A percentile compares a stretch with the other conserved stretches of the same genome.
Conservation (phyloP, 2,329 filamentous ascomycete species). For the Allantophomopsis lycopodina region DNA sequence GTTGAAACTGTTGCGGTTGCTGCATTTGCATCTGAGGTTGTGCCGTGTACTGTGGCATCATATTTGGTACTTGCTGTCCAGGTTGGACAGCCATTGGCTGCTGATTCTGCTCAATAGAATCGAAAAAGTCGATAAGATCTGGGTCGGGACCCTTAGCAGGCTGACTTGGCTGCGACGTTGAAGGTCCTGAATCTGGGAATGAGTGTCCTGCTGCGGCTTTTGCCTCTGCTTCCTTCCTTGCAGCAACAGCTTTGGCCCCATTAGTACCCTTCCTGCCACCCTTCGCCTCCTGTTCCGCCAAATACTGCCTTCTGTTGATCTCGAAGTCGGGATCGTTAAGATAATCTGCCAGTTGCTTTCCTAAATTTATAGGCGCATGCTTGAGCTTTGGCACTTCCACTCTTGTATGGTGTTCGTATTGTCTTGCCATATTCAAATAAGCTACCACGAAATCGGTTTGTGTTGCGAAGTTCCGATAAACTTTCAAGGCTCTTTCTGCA, state of each 20-base stretch:
- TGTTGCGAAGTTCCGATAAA: slow-evolving; percentile 83
- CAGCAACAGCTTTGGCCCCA: slow-evolving; percentile 27
- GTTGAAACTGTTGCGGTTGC: slow-evolving; percentile 23
- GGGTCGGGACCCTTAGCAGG: slow-evolving; percentile 50
- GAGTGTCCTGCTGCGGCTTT: slow-evolving; percentile 7
- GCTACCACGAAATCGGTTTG: slow-evolving; percentile 90
- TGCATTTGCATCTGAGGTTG: slow-evolving; percentile 15
- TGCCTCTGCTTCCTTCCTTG: slow-evolving; percentile 15
- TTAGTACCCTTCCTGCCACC: slow-evolving; percentile 18
- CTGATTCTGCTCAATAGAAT: slow-evolving; percentile 82
- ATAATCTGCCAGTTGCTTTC: slow-evolving; percentile 85
- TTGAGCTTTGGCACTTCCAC: slow-evolving; percentile 95
- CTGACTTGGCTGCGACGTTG: slow-evolving; percentile 22
- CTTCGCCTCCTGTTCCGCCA: slow-evolving; percentile 73
- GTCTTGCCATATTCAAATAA: slow-evolving; percentile 74
- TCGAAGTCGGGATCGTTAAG: slow-evolving; percentile 92
- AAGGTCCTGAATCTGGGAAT: slow-evolving; percentile 15
- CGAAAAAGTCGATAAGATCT: slow-evolving; percentile 90
- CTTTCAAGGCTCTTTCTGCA: slow-evolving; percentile 78
- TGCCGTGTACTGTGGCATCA: slow-evolving; percentile 14
- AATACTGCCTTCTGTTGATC: slow-evolving; percentile 78
- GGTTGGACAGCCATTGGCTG: slow-evolving; percentile 46
- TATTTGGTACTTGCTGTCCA: slow-evolving; percentile 18
- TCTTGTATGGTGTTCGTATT: slow-evolving; percentile 83
- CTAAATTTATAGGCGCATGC: slow-evolving; percentile 86